phyloP scores from a whole-genome alignment of 2,329 filamentous ascomycete genomes.

The Blastomyces gilchristii region DNA sequence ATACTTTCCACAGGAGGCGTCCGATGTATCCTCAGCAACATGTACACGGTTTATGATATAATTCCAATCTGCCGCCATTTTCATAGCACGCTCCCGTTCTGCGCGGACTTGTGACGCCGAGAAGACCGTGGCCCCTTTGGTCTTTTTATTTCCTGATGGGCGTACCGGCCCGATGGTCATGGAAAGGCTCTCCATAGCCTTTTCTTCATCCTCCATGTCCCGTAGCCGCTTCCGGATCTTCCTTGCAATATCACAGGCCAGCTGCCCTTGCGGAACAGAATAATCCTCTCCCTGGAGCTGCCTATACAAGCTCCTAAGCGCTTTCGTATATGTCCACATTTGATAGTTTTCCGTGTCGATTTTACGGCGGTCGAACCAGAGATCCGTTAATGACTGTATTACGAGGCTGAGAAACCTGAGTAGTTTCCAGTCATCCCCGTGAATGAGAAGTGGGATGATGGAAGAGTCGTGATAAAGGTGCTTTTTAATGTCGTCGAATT shows the following conservation, averaged over 20 bases:
- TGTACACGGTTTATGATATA: background rate
- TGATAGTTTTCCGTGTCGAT: background rate
- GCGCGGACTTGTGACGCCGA: background rate
- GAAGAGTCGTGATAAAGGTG: background rate
- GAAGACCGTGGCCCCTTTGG: background rate
- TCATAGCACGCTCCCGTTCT: background rate
- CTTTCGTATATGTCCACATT: background rate
- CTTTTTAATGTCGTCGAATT: slow-evolving; percentile 1
- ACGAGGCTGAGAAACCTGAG: background rate
- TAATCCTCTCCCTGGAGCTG: background rate
- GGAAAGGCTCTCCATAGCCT: background rate
- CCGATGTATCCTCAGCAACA: background rate
- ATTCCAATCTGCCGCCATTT: background rate
- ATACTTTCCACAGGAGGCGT: background rate
- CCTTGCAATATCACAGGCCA: background rate
- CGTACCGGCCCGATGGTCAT: background rate
- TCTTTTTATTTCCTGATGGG: background rate
- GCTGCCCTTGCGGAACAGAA: background rate
- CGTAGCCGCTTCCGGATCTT: slow-evolving; percentile 3
- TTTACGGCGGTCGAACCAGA: background rate
- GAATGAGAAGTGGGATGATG: background rate
- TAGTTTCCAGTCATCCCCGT: background rate
- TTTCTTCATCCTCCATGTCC: slow-evolving; percentile 1
- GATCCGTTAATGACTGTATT: background rate
- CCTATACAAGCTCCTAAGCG: background rate